Conservation (phyloP, 306 rosid genomes). For the Fagus crenata region DNA sequence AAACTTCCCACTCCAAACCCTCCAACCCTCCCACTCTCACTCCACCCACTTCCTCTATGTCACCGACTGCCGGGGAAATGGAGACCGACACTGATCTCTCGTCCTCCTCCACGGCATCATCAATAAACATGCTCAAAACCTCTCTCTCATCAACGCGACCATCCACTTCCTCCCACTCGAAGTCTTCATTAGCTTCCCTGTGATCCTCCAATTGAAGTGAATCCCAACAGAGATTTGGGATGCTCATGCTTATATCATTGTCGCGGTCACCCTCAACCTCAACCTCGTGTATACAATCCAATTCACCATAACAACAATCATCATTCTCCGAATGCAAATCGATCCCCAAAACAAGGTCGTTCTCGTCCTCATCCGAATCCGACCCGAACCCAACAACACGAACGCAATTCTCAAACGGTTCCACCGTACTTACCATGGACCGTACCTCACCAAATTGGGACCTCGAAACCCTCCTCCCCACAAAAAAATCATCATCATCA, state of each 20-base stretch:
- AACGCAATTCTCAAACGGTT: slow-evolving; percentile 18
- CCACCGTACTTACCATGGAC: slow-evolving; percentile 26
- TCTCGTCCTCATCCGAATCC: slow-evolving; percentile 54
- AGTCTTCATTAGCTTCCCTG: slow-evolving; percentile 55
- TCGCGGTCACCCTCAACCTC: slow-evolving; percentile 35
- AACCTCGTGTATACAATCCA: slow-evolving; percentile 26
- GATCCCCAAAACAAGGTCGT: slow-evolving; percentile 33
- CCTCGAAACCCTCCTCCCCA: slow-evolving; percentile 40
- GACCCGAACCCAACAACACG: slow-evolving; percentile 43
- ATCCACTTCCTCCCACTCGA: slow-evolving; percentile 91
- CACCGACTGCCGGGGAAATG: slow-evolving; percentile 15
- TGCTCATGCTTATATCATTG: slow-evolving; percentile 42
- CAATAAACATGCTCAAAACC: slow-evolving; percentile 44
- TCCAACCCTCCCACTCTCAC: slow-evolving; percentile 38
- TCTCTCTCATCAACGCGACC: slow-evolving; percentile 63
- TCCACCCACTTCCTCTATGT: slow-evolving; percentile 33
- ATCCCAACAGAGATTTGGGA: slow-evolving; percentile 62
- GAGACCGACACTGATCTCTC: slow-evolving; percentile 35
- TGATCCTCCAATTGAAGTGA: slow-evolving; percentile 64
- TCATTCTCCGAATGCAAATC: slow-evolving; percentile 58
- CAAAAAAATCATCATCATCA: slow-evolving; percentile 44
- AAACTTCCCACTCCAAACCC: slow-evolving; percentile 73
- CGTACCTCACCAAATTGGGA: slow-evolving; percentile 39
- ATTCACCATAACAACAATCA: slow-evolving; percentile 14
- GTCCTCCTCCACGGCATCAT: slow-evolving; percentile 44